These are phyloP conservation scores for Inosperma sp. DNA, from an alignment of 768 basidiomycete genomes.

Conservation along the genomic window DNA sequence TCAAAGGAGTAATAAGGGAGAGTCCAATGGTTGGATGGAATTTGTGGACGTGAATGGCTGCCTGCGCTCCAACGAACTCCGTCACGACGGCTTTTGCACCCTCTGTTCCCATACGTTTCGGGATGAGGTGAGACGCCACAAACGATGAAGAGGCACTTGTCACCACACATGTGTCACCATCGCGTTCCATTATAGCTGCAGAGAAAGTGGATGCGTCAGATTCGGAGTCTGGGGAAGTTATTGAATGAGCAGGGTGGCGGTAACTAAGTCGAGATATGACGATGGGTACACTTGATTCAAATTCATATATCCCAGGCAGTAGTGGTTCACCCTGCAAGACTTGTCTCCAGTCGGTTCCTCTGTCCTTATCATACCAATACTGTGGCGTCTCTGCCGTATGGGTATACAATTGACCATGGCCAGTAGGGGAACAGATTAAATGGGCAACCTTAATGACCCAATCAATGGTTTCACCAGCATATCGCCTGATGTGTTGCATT, in stretches of 20 bases:
- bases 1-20: constrained; percentile 5
- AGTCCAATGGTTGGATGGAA: constrained; percentile 4
- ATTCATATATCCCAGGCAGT: constrained; percentile 1
- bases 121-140: neutral
- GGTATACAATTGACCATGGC: neutral
- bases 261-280: neutral
- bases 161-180: neutral
- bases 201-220: neutral
- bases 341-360: neutral
- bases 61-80: neutral
- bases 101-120: constrained; percentile 1
- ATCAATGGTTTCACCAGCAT: neutral
- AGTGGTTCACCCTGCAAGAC: neutral
- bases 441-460: constrained; percentile 1
- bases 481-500: neutral
- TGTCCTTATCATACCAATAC: constrained; percentile 4
- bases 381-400: neutral
- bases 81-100: neutral
- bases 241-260: neutral
- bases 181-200: neutral
- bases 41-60: neutral
- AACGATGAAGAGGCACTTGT: neutral
- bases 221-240: neutral
- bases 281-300: neutral
- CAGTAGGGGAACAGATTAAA: neutral